A percentile compares a stretch with the other conserved stretches of the same genome.
Conservation (phyloP, 495 filamentous ascomycete species). For the Cladorrhinum samala region DNA sequence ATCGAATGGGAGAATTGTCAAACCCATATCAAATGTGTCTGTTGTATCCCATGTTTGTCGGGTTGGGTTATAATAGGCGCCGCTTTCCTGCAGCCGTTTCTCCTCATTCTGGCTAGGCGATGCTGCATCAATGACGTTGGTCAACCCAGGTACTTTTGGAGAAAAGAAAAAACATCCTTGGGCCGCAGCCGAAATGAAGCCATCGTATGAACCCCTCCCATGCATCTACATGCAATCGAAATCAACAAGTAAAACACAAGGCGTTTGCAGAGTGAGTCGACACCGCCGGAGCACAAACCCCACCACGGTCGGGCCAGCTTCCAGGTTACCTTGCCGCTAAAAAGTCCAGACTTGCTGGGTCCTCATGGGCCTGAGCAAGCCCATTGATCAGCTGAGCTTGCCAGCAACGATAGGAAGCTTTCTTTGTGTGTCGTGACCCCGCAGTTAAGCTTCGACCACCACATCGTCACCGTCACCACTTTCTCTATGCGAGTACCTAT, state of each 20-base stretch:
- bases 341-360: not conserved
- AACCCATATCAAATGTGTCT: too few species aligned
- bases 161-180: not conserved
- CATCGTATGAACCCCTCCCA: not conserved
- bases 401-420: slow-evolving; percentile 20
- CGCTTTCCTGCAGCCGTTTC: not conserved
- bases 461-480: slow-evolving; percentile 13
- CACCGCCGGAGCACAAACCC: not conserved
- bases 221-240: too few species aligned
- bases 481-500: slow-evolving; percentile 11
- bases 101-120: slow-evolving; percentile 12
- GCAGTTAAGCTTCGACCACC: slow-evolving; percentile 26
- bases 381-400: slow-evolving; percentile 3
- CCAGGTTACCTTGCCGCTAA: not conserved
- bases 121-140: slow-evolving; percentile 29
- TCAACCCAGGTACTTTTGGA: not conserved
- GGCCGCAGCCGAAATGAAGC: slow-evolving; percentile 1
- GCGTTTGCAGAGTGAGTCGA: not conserved
- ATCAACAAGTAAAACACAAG: not conserved
- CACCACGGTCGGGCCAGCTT: not conserved
- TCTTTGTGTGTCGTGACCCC: slow-evolving; percentile 30
- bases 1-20: not conserved
- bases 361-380: not conserved
- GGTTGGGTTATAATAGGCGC: not conserved
- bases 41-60: not conserved